These are phyloP conservation scores for Acacia acuminata DNA, from an alignment of 306 rosid species.

Conservation along the genomic window DNA sequence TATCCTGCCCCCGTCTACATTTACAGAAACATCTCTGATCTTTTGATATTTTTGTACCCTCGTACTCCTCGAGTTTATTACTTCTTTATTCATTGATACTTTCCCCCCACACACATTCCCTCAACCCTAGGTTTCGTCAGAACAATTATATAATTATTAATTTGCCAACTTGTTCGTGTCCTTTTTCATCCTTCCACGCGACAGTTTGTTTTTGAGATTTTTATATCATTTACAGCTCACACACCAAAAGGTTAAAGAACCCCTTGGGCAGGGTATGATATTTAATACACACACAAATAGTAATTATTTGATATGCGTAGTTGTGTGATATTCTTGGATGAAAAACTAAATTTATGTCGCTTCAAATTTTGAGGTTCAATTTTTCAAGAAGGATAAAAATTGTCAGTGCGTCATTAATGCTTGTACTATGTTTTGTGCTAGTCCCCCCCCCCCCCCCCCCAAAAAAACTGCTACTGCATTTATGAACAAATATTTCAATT, in stretches of 20 bases:
- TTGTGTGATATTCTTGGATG: too few relatives aligned
- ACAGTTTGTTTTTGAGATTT: background rate
- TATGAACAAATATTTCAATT: too few relatives aligned
- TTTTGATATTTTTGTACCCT: background rate
- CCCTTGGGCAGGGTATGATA: background rate
- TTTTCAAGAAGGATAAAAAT: background rate
- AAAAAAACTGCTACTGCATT: too few relatives aligned
- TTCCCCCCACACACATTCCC: background rate
- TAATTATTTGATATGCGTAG: too few relatives aligned
- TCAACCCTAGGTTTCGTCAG: background rate
- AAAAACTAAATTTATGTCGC: too few relatives aligned
- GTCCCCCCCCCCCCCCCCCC: too few relatives aligned
- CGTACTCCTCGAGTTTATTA: conserved; percentile 1
- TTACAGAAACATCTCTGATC: background rate
- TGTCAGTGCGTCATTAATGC: background rate
- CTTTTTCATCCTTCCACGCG: background rate
- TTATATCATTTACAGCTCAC: background rate
- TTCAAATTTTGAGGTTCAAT: too few relatives aligned
- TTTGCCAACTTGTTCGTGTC: background rate
- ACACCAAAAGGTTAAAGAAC: too few relatives aligned
- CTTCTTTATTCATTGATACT: background rate
- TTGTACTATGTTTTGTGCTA: too few relatives aligned
- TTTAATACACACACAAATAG: too few relatives aligned
- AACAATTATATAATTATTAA: background rate
- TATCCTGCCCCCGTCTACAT: background rate